Percentiles rank a stretch among this genome's conserved stretches.
These are phyloP conservation scores for Chalciporus chontae DNA, from an alignment of 768 basidiomycete species.

Conservation along the genomic window DNA sequence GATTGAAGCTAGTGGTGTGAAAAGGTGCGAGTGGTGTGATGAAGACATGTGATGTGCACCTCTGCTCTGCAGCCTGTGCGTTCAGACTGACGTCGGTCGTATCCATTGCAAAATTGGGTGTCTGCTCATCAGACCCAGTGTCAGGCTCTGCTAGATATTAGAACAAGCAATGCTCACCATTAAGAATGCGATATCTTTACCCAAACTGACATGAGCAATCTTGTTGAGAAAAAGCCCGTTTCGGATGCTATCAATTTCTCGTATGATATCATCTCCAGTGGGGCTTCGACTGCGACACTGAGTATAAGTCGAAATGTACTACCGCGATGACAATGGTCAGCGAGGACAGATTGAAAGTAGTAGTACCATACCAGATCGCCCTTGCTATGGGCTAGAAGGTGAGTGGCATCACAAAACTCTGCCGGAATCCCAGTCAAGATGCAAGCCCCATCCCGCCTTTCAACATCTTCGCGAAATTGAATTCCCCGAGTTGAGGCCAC, in stretches of 20 bases:
- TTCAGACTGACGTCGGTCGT: neutral
- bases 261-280: neutral
- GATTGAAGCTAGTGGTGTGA: neutral
- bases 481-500: no score
- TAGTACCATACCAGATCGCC: neutral
- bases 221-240: constrained; percentile 5
- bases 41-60: constrained; percentile 1
- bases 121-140: neutral
- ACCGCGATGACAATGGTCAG: no score
- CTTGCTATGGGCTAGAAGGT: constrained; percentile 7
- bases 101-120: constrained; percentile 6
- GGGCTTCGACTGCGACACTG: neutral
- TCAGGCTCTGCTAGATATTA: neutral
- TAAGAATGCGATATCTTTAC: neutral
- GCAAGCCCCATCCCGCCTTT: neutral
- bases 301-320: constrained; percentile 2
- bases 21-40: neutral
- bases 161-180: neutral
- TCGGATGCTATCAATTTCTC: neutral
- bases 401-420: neutral
- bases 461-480: neutral
- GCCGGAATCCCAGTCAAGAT: neutral
- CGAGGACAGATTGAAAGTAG: no score
- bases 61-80: neutral
- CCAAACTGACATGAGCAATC: neutral